Evolutionary conservation across 139 green algal genomes (phyloP), one percentile per base, ranked within the genome.

Genomic region (Edaphochlamys debaryana): DNA sequence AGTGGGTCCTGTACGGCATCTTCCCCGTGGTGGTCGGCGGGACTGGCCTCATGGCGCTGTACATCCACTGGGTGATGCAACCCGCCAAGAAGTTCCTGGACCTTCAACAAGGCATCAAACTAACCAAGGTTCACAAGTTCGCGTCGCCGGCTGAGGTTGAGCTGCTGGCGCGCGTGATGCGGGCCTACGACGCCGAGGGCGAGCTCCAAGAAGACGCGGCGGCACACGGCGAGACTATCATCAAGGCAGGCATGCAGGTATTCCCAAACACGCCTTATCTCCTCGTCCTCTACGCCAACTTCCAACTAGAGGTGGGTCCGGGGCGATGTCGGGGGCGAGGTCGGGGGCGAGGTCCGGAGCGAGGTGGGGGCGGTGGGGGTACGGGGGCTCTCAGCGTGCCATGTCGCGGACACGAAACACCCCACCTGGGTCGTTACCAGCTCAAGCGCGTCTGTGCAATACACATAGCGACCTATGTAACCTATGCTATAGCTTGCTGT

Each of bases 291-390:
- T 87, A 85, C 41, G 63, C 88, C 45, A 88, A 88, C 58, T 88
- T 89, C 56, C 40, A 88, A 45, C 52, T 91, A 38, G 81, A 87
- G 48, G 75, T 88, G 22, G n/a, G n/a, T n/a, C n/a, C n/a, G n/a
- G n/a, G n/a, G n/a, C n/a, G n/a, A n/a, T n/a, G n/a, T n/a, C n/a
- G n/a, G n/a, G n/a, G n/a, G n/a, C n/a, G n/a, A n/a, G n/a, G n/a
- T n/a, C n/a, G n/a, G n/a, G n/a, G n/a, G n/a, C n/a, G n/a, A n/a
- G n/a, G n/a, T n/a, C n/a, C n/a, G n/a, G n/a, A n/a, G n/a, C n/a
- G n/a, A n/a, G n/a, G n/a, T n/a, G n/a, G n/a, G n/a, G n/a, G n/a
- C n/a, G n/a, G n/a, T n/a, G n/a, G n/a, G n/a, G n/a, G n/a, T n/a
- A n/a, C n/a, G n/a, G n/a, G n/a, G n/a, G n/a, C n/a, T n/a, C n/a